Evolutionary conservation across 225 moss, liverwort and hornwort genomes (phyloP).

Genomic region (Neckera pumila): DNA sequence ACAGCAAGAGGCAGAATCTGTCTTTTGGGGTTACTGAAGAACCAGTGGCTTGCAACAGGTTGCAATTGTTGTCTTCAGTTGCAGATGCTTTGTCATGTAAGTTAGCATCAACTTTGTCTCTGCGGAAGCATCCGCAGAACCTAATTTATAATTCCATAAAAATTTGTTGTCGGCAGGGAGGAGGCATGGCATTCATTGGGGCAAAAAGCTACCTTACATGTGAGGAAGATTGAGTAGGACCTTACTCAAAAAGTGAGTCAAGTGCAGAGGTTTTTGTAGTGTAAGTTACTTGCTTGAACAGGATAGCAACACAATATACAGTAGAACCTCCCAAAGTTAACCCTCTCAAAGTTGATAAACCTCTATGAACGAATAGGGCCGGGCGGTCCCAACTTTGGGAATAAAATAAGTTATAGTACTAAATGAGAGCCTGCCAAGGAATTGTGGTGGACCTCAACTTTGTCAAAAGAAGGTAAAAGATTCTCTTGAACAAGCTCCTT

Average conservation of each 20-base stretch:
- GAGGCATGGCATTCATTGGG: background rate
- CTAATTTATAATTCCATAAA: background rate
- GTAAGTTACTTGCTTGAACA: background rate
- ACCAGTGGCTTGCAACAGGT: background rate
- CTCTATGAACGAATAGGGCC: too few relatives aligned
- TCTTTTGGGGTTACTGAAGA: background rate
- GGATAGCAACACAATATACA: too few relatives aligned
- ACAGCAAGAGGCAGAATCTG: background rate
- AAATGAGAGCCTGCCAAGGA: too few relatives aligned
- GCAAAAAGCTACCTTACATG: background rate
- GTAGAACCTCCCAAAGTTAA: too few relatives aligned
- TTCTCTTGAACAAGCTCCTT: too few relatives aligned
- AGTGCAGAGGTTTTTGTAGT: rapidly evolving
- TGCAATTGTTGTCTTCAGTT: background rate
- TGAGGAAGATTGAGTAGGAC: background rate
- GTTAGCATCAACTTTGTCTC: background rate
- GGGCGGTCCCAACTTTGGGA: too few relatives aligned
- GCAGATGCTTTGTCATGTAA: background rate
- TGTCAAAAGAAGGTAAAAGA: too few relatives aligned
- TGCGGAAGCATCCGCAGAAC: background rate
- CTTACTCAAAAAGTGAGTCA: background rate
- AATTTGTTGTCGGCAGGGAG: background rate
- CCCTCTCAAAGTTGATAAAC: too few relatives aligned
- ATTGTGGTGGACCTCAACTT: too few relatives aligned
- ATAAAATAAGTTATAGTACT: too few relatives aligned